A percentile compares a stretch with the other conserved stretches of the same genome.
Conservation (phyloP, 176 grass and related monocot species). For the Oryza brachyantha region DNA sequence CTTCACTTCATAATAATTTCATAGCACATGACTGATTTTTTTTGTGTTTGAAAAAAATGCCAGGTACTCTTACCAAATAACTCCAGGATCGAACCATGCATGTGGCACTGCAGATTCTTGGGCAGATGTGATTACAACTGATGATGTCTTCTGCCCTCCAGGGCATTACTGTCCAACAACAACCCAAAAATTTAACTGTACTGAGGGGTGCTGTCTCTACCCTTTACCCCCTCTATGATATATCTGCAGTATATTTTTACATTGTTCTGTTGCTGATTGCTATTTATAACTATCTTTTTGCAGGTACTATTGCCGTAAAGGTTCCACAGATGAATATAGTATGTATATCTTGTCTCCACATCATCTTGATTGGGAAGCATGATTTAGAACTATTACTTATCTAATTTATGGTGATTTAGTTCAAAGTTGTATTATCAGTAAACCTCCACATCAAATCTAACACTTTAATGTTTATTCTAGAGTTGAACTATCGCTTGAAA, state of each 20-base stretch:
- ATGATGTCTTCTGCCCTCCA: slow-evolving; percentile 68
- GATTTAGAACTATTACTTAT: neutral
- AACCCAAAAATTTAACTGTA: slow-evolving; percentile 54
- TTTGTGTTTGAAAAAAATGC: neutral
- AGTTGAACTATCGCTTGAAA: slow-evolving; percentile 9
- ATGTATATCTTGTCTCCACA: slow-evolving; percentile 26
- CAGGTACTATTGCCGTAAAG: slow-evolving; percentile 63
- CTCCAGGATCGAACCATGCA: slow-evolving; percentile 33
- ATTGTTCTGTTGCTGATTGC: slow-evolving; percentile 2
- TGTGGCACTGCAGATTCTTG: slow-evolving; percentile 67
- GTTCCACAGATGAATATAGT: slow-evolving; percentile 52
- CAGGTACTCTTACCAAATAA: slow-evolving; percentile 74
- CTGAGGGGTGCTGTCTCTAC: slow-evolving; percentile 40
- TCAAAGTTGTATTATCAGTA: slow-evolving; percentile 18
- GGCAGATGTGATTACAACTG: slow-evolving; percentile 58
- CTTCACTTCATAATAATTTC: slow-evolving; percentile 1
- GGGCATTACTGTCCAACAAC: slow-evolving; percentile 73
- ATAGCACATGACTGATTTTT: slow-evolving; percentile 5
- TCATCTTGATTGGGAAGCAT: slow-evolving; percentile 4
- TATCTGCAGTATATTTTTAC: neutral
- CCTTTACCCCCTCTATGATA: neutral
- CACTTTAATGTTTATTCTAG: neutral
- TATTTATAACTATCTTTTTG: slow-evolving; percentile 25
- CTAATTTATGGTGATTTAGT: neutral
- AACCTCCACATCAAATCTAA: slow-evolving; percentile 16